These are phyloP conservation scores for Verticillium klebahnii DNA, from an alignment of 2,329 filamentous ascomycete species.

Conservation along the genomic window DNA sequence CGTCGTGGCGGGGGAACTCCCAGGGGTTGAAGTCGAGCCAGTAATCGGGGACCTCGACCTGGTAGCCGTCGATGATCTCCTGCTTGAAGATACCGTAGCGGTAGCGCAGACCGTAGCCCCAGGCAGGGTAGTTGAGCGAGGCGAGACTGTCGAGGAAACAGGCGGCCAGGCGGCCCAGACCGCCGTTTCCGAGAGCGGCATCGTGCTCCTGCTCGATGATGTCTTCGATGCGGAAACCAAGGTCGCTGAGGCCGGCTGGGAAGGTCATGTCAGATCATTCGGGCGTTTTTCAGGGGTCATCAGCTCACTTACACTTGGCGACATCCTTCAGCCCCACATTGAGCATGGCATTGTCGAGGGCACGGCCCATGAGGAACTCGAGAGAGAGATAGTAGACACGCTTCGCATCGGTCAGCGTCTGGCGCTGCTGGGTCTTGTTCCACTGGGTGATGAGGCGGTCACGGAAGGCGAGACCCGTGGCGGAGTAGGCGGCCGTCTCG, in stretches of 20 bases:
- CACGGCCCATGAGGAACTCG: conserved; percentile 95
- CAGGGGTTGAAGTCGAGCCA: conserved; percentile 99
- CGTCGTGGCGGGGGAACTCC: conserved; percentile 95
- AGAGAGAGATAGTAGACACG: conserved; percentile 95
- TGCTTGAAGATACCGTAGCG: conserved; percentile 99
- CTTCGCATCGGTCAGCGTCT: conserved; percentile 88
- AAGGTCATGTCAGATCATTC: conserved; percentile 11
- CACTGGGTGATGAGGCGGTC: conserved; percentile 91
- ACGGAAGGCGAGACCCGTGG: conserved; percentile 85
- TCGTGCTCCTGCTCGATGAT: conserved; percentile 93
- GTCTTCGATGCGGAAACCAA: conserved; percentile 96
- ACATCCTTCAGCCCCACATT: conserved; percentile 86
- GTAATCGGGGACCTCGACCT: conserved; percentile 97
- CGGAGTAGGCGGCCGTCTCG: conserved; percentile 87
- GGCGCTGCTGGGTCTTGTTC: conserved; percentile 97
- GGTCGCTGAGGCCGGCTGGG: conserved; percentile 74
- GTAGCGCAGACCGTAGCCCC: conserved; percentile 95
- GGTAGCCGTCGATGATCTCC: conserved; percentile 96
- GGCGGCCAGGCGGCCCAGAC: conserved; percentile 87
- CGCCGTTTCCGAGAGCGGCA: conserved; percentile 92
- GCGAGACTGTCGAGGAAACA: conserved; percentile 97
- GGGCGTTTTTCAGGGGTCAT: not conserved
- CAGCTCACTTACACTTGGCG: conserved; percentile 60
- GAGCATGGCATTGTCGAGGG: conserved; percentile 97
- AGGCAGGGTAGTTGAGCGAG: conserved; percentile 90